Evolutionary conservation across 208 protist species (phyloP), one percentile per base, ranked within the genome.

Genomic region (Trypanosoma boissoni): DNA sequence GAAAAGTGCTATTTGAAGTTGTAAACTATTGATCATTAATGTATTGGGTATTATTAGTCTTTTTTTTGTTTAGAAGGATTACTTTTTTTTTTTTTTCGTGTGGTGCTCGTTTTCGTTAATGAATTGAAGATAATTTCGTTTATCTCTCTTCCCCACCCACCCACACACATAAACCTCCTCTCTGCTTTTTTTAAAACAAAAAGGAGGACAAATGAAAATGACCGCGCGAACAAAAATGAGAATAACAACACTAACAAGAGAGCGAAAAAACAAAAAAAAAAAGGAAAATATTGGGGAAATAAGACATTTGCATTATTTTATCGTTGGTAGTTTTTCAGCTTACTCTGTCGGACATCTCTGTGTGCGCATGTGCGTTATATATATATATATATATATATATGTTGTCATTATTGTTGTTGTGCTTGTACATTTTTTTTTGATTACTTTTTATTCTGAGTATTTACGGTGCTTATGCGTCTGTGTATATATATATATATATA

Each of bases 221-320:
- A n/a, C n/a, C n/a, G n/a, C n/a, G n/a, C n/a, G n/a, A n/a, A n/a
- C n/a, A n/a, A n/a, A n/a, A n/a, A n/a, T n/a, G n/a, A n/a, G n/a
- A n/a, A n/a, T n/a, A n/a, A n/a, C n/a, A n/a, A n/a, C n/a, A n/a
- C n/a, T n/a, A n/a, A n/a, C n/a, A n/a, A n/a, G n/a, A n/a, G n/a
- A n/a, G n/a, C n/a, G n/a, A n/a, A n/a, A n/a, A n/a, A n/a, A n/a
- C n/a, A n/a, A n/a, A 31, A 31, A 54, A 58, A 36, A 34, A 28
- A 66, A 42, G 57, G 27, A 58, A 65, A 65, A 57, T 1, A 29
- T 44, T n/a, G n/a, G n/a, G n/a, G n/a, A 50, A 29, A 14, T 7
- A 14, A 50, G 21, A n/a, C 12, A 36, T 7, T 12, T 6, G 6
- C 12, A 39, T 39, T 12, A 12, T 39, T 39, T 39, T 39, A 39